Evolutionary conservation across 306 rosid species (phyloP), one percentile per base, ranked within the genome.

Genomic region (Prunus mume): DNA sequence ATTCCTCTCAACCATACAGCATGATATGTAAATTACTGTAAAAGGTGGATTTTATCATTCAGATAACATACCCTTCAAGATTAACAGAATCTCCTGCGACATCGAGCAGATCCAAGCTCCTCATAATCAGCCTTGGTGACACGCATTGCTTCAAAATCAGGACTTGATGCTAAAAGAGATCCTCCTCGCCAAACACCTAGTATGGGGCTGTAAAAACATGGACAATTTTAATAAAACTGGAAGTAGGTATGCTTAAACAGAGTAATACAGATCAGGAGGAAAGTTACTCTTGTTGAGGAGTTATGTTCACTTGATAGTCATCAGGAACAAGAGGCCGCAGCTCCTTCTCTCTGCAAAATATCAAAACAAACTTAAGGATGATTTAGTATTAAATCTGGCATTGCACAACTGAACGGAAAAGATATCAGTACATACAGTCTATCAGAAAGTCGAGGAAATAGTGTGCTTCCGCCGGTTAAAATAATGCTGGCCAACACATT

Each of bases 181-280:
- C 98, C 98, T 55, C 97, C 98, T 65, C 97, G 90, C 98, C 97
- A 95, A 73, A 92, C 96, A 65, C 97, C 93, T 65, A 88, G 78
- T 43, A 95, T 70, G 56, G 96, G 97, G 82, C 98, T 95, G 83
- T 50, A 80, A 62, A 83, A 74, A 81, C 77, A 84, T 6, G 11
- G 52, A 52, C 57, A 51, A 19, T 76, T 69, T 58, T 14, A 66
- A 9, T 28, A 25, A 20, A 28, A 43, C 46, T 25, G 28, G 70
- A 80, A 77, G 77, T 14, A 55, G 41, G 12, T 12, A 54, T 58
- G 69, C n/a, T 12, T n/a, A 17, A 70, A 55, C 57, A 50, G 19
- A 46, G 28, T 70, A 32, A 0, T 38, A 45, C 32, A 56, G 10
- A 15, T 11, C 9, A 79, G 74, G 64, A 68, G 65, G 62, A 79